Base-by-base conservation (phyloP, 2,329 filamentous ascomycete species). In the Paecilomyces sp. region DNA sequence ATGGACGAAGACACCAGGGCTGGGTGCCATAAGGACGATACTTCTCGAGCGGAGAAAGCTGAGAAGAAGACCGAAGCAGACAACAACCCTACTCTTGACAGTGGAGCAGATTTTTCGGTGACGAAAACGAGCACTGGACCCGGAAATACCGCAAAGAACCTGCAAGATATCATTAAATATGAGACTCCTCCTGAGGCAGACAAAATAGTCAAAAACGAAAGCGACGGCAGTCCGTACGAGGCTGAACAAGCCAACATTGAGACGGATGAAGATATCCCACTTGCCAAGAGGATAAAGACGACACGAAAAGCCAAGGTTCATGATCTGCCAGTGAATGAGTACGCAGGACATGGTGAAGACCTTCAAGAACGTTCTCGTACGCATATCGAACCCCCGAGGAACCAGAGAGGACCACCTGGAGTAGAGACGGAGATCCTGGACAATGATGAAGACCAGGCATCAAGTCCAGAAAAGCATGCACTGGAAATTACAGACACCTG, bases 191-290 rank as follows among this genome's bases (percentile, higher is more conserved):
- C 5, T 25, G 24, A 47, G 24, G 24, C 12, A 8, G 55, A 57
- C 50, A 54, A n/a, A 18, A 30, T 6, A 13, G 54, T 53, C 15
- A 58, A 59, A 33, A 25, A 55, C 31, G 56, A 54, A 18, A 55
- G 34, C 25, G 33, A 22, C 15, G 58, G 58, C 34, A 50, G 57
- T 47, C 22, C 31, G 13, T 56, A 58, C 18, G 60, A 58, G 33
- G 54, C 54, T 25, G 36, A 56, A n/a, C 28, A 30, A 12, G 54
- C 51, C n/a, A 34, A 51, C 30, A 57, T 60, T 25, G 51, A 61
- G 34, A 55, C 57, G 22, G 63, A 63, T 31, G 65, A 67, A 2
- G 63, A 67, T 57, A 53, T 62, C 5, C 64, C 65, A 15, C 55
- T 65, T n/a, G 56, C 58, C 3, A 58, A 65, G 55, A 63, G 55